phyloP scores from a whole-genome alignment of 2,329 filamentous ascomycete species.

The Sclerotinia sclerotiorum region DNA sequence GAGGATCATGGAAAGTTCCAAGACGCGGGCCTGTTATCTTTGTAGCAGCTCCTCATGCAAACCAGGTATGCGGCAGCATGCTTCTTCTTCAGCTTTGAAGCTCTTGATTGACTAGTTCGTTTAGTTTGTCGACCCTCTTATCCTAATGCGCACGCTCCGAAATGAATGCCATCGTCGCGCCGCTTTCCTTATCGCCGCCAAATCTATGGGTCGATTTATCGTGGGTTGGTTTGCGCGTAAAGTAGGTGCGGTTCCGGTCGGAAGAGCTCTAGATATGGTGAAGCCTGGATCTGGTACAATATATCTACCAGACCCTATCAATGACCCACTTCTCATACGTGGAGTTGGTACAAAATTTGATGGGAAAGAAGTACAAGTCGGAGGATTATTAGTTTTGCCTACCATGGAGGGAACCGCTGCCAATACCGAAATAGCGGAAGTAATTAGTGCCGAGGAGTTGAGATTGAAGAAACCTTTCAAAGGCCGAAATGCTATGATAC shows the following conservation, averaged over 20 bases:
- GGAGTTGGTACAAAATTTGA: conserved; percentile 83
- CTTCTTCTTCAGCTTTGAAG: not conserved
- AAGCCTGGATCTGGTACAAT: conserved; percentile 77
- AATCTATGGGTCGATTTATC: conserved; percentile 86
- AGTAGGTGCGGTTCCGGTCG: conserved; percentile 89
- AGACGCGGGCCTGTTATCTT: conserved; percentile 87
- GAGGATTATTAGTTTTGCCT: conserved; percentile 84
- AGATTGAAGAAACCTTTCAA: conserved; percentile 86
- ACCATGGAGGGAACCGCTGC: conserved; percentile 75
- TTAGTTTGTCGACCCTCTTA: conserved; percentile 91
- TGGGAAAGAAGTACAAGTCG: conserved; percentile 65
- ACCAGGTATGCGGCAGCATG: conserved; percentile 62
- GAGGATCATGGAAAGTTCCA: conserved; percentile 93
- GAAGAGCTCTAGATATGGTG: conserved; percentile 84
- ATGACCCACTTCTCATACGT: conserved; percentile 61
- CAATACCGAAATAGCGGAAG: conserved; percentile 80
- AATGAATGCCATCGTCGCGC: conserved; percentile 83
- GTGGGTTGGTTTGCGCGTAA: conserved; percentile 83
- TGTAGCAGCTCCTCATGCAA: conserved; percentile 94
- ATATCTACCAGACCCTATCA: conserved; percentile 84
- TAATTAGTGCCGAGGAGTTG: conserved; percentile 76
- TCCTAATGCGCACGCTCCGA: conserved; percentile 87
- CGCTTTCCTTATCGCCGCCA: conserved; percentile 90
- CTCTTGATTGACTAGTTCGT: conserved; percentile 19
- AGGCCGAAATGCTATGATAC: conserved; percentile 69